phyloP scores from a whole-genome alignment of 2,329 filamentous ascomycete species.

The Trematosphaeria pertusa region DNA sequence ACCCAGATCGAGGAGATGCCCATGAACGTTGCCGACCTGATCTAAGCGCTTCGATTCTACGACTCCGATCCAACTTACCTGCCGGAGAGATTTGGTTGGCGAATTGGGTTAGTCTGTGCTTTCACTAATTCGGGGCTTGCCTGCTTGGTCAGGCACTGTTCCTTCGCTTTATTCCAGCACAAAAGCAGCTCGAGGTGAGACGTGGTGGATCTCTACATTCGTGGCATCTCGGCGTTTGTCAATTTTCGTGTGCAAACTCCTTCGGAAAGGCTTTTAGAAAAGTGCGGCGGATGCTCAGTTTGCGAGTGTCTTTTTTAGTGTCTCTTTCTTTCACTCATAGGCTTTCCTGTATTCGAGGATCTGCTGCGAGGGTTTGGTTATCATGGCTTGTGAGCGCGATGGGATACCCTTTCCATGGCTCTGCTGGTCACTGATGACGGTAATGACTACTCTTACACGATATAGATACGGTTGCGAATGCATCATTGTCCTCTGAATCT shows the following conservation, averaged over 20 bases:
- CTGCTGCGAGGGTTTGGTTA: conserved; percentile 41
- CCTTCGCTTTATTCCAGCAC: conserved; percentile 32
- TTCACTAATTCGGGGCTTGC: conserved; percentile 38
- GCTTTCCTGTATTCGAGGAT: conserved; percentile 38
- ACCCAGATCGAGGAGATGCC: conserved; percentile 99
- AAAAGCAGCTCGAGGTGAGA: conserved; percentile 46
- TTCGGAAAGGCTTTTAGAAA: conserved; percentile 47
- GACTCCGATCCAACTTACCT: conserved; percentile 12
- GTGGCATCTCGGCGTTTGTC: conserved; percentile 52
- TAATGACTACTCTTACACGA: conserved; percentile 46
- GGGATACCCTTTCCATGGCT: conserved; percentile 42
- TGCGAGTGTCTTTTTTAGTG: conserved; percentile 36
- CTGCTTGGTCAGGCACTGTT: conserved; percentile 41
- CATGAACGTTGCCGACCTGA: conserved; percentile 75
- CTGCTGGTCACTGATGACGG: conserved; percentile 46
- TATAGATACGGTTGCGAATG: conserved; percentile 48
- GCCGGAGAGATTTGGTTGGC: not conserved
- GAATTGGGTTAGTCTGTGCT: conserved; percentile 23
- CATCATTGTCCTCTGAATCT: too few relatives aligned
- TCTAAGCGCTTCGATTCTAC: conserved; percentile 41
- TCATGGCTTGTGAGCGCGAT: conserved; percentile 43
- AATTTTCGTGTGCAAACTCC: conserved; percentile 48
- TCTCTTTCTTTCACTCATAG: conserved; percentile 40
- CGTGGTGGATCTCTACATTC: conserved; percentile 40
- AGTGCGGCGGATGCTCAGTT: conserved; percentile 37